These are phyloP conservation scores for Syncephalastrum monosporum DNA, from an alignment of 371 early-diverging fungal genomes.

Conservation along the genomic window DNA sequence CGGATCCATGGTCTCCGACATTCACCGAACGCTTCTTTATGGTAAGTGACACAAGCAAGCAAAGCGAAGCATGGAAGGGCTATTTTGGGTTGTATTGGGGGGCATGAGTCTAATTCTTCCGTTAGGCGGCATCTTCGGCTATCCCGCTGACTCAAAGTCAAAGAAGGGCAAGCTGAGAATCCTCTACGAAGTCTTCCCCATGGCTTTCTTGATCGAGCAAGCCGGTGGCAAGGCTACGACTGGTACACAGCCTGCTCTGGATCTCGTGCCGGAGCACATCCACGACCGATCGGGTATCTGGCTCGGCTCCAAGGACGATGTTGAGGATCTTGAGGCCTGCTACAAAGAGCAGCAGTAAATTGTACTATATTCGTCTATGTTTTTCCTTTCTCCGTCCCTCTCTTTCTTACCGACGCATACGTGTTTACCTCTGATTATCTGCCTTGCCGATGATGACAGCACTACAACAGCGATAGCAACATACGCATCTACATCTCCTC, in stretches of 20 bases:
- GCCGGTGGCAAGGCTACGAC: conserved; percentile 94
- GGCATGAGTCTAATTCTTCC: neutral
- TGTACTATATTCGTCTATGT: neutral
- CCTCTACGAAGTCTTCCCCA: conserved; percentile 98
- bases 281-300: conserved; percentile 93
- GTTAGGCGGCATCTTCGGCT: conserved; percentile 77
- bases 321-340: conserved; percentile 72
- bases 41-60: conserved; percentile 48
- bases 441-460: too few relatives aligned
- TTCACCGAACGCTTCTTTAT: conserved; percentile 96
- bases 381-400: conserved; percentile 6
- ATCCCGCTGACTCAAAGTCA: conserved; percentile 86
- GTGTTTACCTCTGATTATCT: too few relatives aligned
- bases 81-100: neutral
- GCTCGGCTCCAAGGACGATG: conserved; percentile 91
- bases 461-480: too few relatives aligned
- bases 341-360: conserved; percentile 29
- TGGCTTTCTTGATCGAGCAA: conserved; percentile 93
- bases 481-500: too few relatives aligned
- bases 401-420: neutral
- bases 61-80: too few relatives aligned
- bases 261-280: conserved; percentile 83
- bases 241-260: conserved; percentile 81
- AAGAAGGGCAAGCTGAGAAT: conserved; percentile 93
- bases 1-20: conserved; percentile 98